Percentiles rank a stretch among this genome's conserved stretches.
Conservation (phyloP, 441 rosid species). For the Arabidopsis lyrata region DNA sequence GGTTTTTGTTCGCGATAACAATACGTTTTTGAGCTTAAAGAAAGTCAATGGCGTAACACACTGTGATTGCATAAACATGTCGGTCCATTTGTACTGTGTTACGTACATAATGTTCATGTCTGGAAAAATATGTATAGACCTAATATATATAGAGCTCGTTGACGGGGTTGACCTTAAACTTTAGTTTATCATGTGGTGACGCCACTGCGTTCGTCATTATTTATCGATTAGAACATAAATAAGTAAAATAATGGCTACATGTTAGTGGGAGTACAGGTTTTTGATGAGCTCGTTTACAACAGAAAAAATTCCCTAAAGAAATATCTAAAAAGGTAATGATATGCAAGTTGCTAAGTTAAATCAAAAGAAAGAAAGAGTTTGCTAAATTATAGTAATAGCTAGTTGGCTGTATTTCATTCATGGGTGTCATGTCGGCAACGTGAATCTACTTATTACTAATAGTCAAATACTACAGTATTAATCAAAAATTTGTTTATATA, state of each 20-base stretch:
- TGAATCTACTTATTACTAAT: conserved; percentile 26
- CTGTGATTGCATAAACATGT: conserved; percentile 20
- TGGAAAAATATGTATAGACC: conserved; percentile 8
- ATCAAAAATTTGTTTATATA: not conserved
- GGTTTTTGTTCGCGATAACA: not conserved
- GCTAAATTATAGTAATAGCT: not conserved
- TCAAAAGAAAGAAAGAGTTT: not conserved
- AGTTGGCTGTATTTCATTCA: conserved; percentile 11
- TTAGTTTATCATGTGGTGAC: conserved; percentile 31
- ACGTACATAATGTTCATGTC: conserved; percentile 5
- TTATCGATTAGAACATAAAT: not conserved
- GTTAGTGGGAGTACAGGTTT: conserved; percentile 18
- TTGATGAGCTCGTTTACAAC: conserved; percentile 31
- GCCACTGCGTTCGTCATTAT: conserved; percentile 38
- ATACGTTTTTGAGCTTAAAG: conserved; percentile 11
- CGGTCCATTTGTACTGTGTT: conserved; percentile 19
- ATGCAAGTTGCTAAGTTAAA: conserved; percentile 34
- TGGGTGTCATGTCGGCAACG: conserved; percentile 28
- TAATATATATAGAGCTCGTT: conserved; percentile 18
- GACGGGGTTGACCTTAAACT: conserved; percentile 33
- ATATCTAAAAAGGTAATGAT: not conserved
- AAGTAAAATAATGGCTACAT: not conserved
- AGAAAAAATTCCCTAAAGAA: conserved; percentile 15
- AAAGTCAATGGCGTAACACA: conserved; percentile 15
- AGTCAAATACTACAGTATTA: not conserved